These are phyloP conservation scores for Fusarium sp. DNA, from an alignment of 2,329 filamentous ascomycete genomes.

Conservation along the genomic window DNA sequence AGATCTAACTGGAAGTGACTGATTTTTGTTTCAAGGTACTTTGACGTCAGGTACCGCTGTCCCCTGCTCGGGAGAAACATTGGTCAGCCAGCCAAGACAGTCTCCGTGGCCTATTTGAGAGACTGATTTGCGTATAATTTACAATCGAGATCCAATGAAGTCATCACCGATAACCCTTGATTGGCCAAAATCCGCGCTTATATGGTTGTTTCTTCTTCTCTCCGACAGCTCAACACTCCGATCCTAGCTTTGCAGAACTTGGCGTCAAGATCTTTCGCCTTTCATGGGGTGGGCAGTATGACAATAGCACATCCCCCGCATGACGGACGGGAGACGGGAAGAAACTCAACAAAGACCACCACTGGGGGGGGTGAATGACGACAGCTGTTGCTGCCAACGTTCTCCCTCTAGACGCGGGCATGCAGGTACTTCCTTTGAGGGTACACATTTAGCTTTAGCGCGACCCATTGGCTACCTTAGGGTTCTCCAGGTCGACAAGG, in stretches of 20 bases:
- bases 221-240: constrained; percentile 10
- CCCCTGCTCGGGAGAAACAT: constrained; percentile 32
- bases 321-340: constrained; percentile 24
- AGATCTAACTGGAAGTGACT: constrained; percentile 39
- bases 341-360: constrained; percentile 6
- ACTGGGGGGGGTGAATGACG: constrained; percentile 30
- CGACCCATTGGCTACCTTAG: constrained; percentile 25
- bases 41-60: constrained; percentile 30
- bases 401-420: constrained; percentile 9
- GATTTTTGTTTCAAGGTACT: constrained; percentile 42
- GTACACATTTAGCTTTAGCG: constrained; percentile 17
- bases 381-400: constrained; percentile 28
- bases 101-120: constrained; percentile 12
- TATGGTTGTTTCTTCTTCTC: constrained; percentile 3
- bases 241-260: constrained; percentile 6
- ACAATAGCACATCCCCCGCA: constrained; percentile 8
- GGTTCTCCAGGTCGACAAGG: constrained; percentile 29
- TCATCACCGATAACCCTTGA: constrained; percentile 26
- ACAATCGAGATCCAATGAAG: constrained; percentile 31
- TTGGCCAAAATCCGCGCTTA: constrained; percentile 13
- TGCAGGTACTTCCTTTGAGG: constrained; percentile 25
- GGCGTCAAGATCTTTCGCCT: constrained; percentile 1
- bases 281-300: constrained; percentile 17
- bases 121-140: constrained; percentile 24
- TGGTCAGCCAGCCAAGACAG: constrained; percentile 28